Base-by-base conservation (phyloP, 139 green algal genomes). In the Yamagishiella unicocca region DNA sequence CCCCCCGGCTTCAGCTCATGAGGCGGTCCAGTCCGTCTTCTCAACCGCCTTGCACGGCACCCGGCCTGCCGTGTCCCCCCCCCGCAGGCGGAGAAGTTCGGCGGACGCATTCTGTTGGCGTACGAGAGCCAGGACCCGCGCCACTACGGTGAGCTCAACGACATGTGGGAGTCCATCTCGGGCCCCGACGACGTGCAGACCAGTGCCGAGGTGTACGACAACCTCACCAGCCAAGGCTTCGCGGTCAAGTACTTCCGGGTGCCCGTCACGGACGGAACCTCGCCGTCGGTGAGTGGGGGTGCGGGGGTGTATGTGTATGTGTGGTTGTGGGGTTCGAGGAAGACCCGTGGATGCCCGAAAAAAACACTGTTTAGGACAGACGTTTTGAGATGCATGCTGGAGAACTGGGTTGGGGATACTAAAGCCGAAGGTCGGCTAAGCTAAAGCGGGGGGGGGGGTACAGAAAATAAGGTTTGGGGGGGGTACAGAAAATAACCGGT, bases 191-290 rank as follows among this genome's bases (percentile, higher is more conserved):
- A 90, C 31, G 94, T 98, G 66, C 90, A 94, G 68, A 98, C 96
- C 10, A 93, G 95, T 27, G 87, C 87, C 50, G 92, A 98, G 92
- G 92, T 96, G 80, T 96, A 95, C 77, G 82, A 37, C 37, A n/a
- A 66, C 19, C 88, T 96, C 70, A 46, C 87, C 67, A 78, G 33
- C 54, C 82, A 96, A 80, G 93, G 94, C n/a, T 91, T 92, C 85
- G 89, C 85, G 17, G 89, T 96, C 54, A 62, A 93, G 45, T 97
- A 96, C 84, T 81, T 90, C 50, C 85, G 96, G 1, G 84, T 99
- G 79, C 96, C 96, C 27, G 92, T 98, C 42, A 99, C 96, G 21
- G 96, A 99, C 89, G 96, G 96, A 19, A 92, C 88, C 12, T 88
- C 93, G 17, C 96, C 96, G 19, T 43, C 74, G 55, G 89, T 87